Base-by-base conservation (phyloP, 73 alveolate genomes). In the Paramecium sonneborni region DNA sequence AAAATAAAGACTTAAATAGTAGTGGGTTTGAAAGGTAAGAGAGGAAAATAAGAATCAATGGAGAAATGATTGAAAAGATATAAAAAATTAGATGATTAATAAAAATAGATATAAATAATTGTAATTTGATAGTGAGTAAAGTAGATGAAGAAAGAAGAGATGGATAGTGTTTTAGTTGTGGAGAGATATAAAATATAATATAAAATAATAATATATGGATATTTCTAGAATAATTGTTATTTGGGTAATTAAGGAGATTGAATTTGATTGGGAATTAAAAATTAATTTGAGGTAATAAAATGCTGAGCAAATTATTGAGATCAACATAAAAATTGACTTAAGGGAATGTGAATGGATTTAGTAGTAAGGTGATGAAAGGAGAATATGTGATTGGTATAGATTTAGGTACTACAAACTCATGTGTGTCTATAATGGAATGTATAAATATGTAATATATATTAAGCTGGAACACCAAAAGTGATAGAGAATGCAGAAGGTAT, bases 361-460 rank as follows among this genome's bases (percentile, higher is more conserved):
- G 76, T 24, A 79, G 90, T 14, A 79, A 79, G 28, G 90, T 79
- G 23, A 21, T 79, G 46, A 79, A 79, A 23, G 92, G 92, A 56
- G 92, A 85, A 56, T 85, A 93, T 76, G 96, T 97, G 88, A 98
- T 98, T 48, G 99, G 99, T 88, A 98, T 98, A 85, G 99, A 98
- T 92, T 87, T 98, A 95, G 99, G 99, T 14, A 98, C 99, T 52
- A 98, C 99, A 82, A 97, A 96, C 98, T 98, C 99, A 9, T 98
- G 99, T 85, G 99, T 98, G n/a, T 99, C 99, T 12, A 97, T 97
- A 21, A 95, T 94, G 97, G 99, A 96, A 94, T 98, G 99, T 88
- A 68, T 12, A 0, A 32, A 12, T 23, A 8, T 9, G 8, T 12
- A 41, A 2, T 79, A 2, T 46, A 20, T 34, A n/a, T 30, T 23